Conservation (phyloP, 2,329 filamentous ascomycete species). For the Colletotrichum sp. region DNA sequence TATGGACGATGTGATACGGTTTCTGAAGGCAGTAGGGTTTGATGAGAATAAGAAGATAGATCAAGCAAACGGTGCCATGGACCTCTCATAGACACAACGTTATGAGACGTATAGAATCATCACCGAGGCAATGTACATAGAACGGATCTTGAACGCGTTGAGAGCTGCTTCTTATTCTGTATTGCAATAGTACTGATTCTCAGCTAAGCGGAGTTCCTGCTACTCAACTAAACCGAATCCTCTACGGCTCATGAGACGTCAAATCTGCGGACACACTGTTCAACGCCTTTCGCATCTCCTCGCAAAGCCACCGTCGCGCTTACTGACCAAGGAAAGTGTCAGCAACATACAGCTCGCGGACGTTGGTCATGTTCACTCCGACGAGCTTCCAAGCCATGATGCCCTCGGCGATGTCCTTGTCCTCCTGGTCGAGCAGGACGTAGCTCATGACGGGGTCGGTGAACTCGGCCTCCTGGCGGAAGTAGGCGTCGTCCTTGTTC, state of each 20-base stretch:
- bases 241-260: neutral
- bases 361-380: constrained; percentile 44
- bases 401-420: constrained; percentile 46
- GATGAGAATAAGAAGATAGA: too few species aligned
- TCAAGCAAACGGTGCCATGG: neutral
- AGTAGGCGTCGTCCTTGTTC: constrained; percentile 60
- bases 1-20: constrained; percentile 44
- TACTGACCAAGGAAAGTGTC: neutral
- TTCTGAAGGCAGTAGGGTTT: constrained; percentile 25
- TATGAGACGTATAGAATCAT: neutral
- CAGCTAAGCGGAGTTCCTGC: neutral
- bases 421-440: constrained; percentile 55
- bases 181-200: neutral
- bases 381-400: constrained; percentile 44
- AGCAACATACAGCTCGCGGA: neutral
- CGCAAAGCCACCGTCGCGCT: neutral
- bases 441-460: constrained; percentile 65
- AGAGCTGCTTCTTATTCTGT: neutral
- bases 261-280: too few species aligned
- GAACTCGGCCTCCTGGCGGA: constrained; percentile 50
- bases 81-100: neutral
- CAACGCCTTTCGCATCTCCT: neutral
- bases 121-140: neutral
- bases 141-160: neutral
- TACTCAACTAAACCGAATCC: neutral